Percentiles rank a stretch among this genome's conserved stretches.
Conservation (phyloP, 257 asterid species). For the Nicotiana obtusifolia region DNA sequence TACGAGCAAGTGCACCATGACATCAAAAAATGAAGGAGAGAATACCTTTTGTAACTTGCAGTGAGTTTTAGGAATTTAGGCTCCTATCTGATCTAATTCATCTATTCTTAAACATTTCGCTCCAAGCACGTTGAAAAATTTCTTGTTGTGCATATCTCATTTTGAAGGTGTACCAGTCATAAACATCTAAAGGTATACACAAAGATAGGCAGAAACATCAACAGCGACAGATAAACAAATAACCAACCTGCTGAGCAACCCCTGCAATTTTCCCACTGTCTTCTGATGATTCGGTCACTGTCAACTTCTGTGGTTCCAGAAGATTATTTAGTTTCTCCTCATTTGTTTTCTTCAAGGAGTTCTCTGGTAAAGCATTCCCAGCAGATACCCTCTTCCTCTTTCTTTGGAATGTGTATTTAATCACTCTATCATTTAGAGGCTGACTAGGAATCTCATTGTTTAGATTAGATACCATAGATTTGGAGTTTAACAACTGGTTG, state of each 20-base stretch:
- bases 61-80: no score
- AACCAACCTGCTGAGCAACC: slow-evolving; percentile 70
- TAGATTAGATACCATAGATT: slow-evolving; percentile 14
- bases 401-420: slow-evolving; percentile 64
- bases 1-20: no score
- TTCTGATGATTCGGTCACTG: slow-evolving; percentile 35
- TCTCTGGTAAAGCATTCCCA: slow-evolving; percentile 24
- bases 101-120: no score
- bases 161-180: background rate
- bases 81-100: no score
- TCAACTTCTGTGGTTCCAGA: slow-evolving; percentile 20
- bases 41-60: no score
- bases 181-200: background rate
- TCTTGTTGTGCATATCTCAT: no score
- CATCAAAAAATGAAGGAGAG: no score
- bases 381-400: slow-evolving; percentile 44
- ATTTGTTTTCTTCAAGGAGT: slow-evolving; percentile 12
- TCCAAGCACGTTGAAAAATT: no score
- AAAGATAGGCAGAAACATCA: background rate
- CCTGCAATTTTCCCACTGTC: slow-evolving; percentile 45
- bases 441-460: slow-evolving; percentile 14
- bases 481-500: slow-evolving; percentile 11
- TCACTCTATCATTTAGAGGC: slow-evolving; percentile 31
- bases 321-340: slow-evolving; percentile 18
- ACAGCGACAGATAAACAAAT: background rate